Evolutionary conservation across 768 basidiomycete species (phyloP), one percentile per base, ranked within the genome.

Genomic region (Amyloporia xantha): DNA sequence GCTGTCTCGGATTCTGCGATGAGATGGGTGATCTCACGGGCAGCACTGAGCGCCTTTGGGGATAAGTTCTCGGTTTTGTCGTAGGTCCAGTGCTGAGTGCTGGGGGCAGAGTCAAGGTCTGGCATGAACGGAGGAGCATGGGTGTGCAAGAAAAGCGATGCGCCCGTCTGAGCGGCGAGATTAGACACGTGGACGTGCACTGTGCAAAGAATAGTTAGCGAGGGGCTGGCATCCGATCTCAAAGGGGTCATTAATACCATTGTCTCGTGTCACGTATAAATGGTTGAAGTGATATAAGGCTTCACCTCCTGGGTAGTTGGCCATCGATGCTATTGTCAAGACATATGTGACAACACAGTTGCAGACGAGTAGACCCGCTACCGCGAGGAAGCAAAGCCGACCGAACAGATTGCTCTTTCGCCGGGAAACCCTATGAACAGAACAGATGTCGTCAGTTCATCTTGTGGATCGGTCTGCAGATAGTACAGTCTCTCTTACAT

Each of bases 261-360:
- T 44, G 5, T 54, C 40, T 35, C 62, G 59, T n/a, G 54, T 54
- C 21, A 66, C 63, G 48, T 74, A 78, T 21, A 69, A 62, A 35
- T 70, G 56, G 53, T 95, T 86, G 53, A 96, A 77, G 0, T 65
- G 52, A 1, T 64, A 57, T 44, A 96, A 67, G 0, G 93, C 88
- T 10, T 73, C 62, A 0, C 92, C 93, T 1, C 96, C 96, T 1
- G 96, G 92, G 60, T 99, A 98, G 65, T 98, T 99, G 42, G 61
- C 59, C 25, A 74, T 69, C 1, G 91, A 91, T 0, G 85, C 72
- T 42, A 58, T 60, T 1, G 79, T 77, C 9, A 79, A 70, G 25
- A 87, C 52, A 5, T 63, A 43, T 0, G 86, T 88, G 7, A 73
- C 59, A 2, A 68, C 30, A 3, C 78, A 42, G 59, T 94, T 93